Percentiles rank a stretch among this genome's conserved stretches.
These are phyloP conservation scores for Articulospora tetracladia DNA, from an alignment of 495 filamentous ascomycete species.

Conservation along the genomic window DNA sequence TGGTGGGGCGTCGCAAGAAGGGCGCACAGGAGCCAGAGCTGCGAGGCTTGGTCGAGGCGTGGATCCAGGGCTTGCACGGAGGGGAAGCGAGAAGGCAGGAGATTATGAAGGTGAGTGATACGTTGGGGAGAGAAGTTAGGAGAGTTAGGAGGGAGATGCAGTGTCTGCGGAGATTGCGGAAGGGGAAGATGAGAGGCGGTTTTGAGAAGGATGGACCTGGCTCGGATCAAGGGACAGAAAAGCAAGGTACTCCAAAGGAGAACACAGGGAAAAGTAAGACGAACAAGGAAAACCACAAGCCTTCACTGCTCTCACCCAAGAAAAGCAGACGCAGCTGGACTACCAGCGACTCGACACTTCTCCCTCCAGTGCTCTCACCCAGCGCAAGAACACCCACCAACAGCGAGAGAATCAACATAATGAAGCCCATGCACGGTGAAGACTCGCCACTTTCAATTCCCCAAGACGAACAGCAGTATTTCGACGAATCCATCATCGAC, in stretches of 20 bases:
- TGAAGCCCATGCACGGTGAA: too few relatives aligned
- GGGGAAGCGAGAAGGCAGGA: not conserved
- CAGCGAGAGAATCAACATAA: too few relatives aligned
- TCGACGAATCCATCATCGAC: conserved; percentile 15
- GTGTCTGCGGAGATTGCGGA: not conserved
- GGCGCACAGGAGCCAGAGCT: conserved; percentile 26
- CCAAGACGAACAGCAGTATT: not conserved
- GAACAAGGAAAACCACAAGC: not conserved
- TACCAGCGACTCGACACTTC: not conserved
- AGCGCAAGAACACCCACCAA: too few relatives aligned
- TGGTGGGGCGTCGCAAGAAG: conserved; percentile 30
- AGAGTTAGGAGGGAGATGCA: conserved; percentile 11
- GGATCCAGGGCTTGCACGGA: conserved; percentile 28
- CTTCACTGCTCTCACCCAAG: too few relatives aligned
- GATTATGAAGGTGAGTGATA: conserved; percentile 2
- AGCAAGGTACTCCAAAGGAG: too few relatives aligned
- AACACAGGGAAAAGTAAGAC: too few relatives aligned
- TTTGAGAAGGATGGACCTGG: not conserved
- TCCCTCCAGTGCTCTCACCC: not conserved
- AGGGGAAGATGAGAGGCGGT: not conserved
- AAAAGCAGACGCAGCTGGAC: not conserved
- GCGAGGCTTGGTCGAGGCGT: conserved; percentile 33
- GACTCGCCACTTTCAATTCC: too few relatives aligned
- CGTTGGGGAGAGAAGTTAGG: conserved; percentile 6
- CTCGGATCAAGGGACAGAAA: not conserved